Conservation (phyloP, 1,139 yeast genomes). For the Chernovozyma aurita region DNA sequence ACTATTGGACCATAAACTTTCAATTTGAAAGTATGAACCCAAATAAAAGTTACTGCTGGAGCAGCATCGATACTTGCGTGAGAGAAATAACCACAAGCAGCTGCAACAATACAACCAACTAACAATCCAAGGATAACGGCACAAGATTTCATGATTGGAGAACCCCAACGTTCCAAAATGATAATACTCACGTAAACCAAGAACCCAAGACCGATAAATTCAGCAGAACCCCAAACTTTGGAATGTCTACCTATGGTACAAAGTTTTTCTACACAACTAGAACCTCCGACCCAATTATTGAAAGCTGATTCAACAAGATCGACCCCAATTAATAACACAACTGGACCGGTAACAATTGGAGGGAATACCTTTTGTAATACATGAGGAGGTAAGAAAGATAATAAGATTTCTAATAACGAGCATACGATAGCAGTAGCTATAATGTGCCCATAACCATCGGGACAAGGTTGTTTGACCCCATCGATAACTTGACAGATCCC, state of each 20-base stretch:
- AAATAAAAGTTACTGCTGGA: constrained; percentile 78
- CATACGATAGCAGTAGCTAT: constrained; percentile 77
- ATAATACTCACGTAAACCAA: constrained; percentile 71
- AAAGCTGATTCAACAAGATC: constrained; percentile 66
- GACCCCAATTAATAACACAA: constrained; percentile 76
- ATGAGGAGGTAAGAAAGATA: constrained; percentile 74
- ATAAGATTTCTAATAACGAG: constrained; percentile 63
- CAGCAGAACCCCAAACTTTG: constrained; percentile 81
- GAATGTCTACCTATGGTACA: constrained; percentile 30
- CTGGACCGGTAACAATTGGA: constrained; percentile 89
- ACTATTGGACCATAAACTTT: constrained; percentile 78
- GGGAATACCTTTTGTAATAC: constrained; percentile 73
- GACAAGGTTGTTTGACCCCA: constrained; percentile 73
- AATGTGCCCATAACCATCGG: constrained; percentile 85
- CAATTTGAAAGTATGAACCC: constrained; percentile 82
- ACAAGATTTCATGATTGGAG: constrained; percentile 93
- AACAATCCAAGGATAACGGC: constrained; percentile 81
- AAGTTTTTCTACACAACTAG: constrained; percentile 52
- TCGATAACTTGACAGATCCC: constrained; percentile 68
- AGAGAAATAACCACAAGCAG: constrained; percentile 81
- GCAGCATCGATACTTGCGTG: constrained; percentile 53
- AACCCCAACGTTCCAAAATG: constrained; percentile 77
- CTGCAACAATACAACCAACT: constrained; percentile 88
- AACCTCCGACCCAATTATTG: constrained; percentile 84
- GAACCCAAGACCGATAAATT: constrained; percentile 82